A percentile compares a stretch with the other conserved stretches of the same genome.
Evolutionary conservation across 1,139 yeast genomes (phyloP).

Genomic region (Sugiyamaella neomexicana): DNA sequence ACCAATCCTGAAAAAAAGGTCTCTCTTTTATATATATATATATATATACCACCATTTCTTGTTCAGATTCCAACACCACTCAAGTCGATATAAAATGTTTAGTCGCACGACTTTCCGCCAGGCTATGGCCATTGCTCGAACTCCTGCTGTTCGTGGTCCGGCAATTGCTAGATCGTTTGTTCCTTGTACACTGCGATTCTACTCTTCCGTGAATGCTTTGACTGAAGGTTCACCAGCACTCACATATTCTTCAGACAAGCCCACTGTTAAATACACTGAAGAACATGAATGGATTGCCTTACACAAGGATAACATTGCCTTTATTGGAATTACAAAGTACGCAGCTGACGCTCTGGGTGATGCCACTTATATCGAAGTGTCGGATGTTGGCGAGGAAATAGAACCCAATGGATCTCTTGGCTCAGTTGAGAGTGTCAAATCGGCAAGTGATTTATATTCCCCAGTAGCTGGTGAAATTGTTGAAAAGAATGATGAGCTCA

Average conservation of each 20-base stretch:
- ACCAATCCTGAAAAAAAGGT: neutral
- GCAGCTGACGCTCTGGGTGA: constrained; percentile 99
- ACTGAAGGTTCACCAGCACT: constrained; percentile 55
- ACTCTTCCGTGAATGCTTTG: constrained; percentile 46
- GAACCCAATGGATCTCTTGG: constrained; percentile 83
- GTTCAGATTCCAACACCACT: too few species aligned
- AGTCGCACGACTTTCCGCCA: constrained; percentile 23
- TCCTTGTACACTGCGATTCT: constrained; percentile 21
- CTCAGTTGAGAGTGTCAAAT: constrained; percentile 91
- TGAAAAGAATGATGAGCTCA: constrained; percentile 68
- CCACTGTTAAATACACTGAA: constrained; percentile 63
- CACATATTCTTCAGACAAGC: constrained; percentile 47
- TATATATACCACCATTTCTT: neutral
- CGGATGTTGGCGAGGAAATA: constrained; percentile 67
- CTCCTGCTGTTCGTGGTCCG: constrained; percentile 19
- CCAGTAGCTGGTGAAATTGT: constrained; percentile 80
- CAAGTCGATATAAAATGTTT: too few species aligned
- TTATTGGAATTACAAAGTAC: constrained; percentile 88
- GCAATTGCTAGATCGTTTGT: constrained; percentile 12
- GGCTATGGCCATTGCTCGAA: constrained; percentile 22
- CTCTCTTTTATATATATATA: neutral
- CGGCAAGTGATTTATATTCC: constrained; percentile 88
- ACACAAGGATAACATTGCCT: constrained; percentile 71
- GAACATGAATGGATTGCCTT: constrained; percentile 97
- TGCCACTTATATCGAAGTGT: constrained; percentile 90